Evolutionary conservation across 257 asterid species (phyloP).

Genomic region (Ilex aquifolium): DNA sequence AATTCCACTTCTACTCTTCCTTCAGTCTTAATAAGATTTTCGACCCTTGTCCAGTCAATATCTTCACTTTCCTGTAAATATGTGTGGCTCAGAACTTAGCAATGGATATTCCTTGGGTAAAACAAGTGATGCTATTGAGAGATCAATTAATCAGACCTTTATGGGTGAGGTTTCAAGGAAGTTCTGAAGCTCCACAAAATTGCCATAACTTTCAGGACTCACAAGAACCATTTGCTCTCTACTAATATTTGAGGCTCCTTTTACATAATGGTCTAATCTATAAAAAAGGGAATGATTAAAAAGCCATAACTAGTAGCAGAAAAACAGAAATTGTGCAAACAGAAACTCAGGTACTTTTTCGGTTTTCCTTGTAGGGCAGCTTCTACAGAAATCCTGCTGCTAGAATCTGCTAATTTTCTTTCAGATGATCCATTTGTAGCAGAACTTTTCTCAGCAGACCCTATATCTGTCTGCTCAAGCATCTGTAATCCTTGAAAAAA

Average conservation of each 20-base stretch:
- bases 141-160: slow-evolving; percentile 39
- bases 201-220: slow-evolving; percentile 30
- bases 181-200: slow-evolving; percentile 45
- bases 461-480: slow-evolving; percentile 15
- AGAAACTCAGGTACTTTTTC: slow-evolving; percentile 36
- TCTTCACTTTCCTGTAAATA: slow-evolving; percentile 61
- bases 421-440: slow-evolving; percentile 26
- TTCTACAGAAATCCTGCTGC: slow-evolving; percentile 27
- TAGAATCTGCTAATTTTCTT: slow-evolving; percentile 17
- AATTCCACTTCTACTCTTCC: slow-evolving; percentile 75
- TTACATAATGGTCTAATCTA: slow-evolving; percentile 55
- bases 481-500: slow-evolving; percentile 72
- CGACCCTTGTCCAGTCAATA: slow-evolving; percentile 76
- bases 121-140: neutral
- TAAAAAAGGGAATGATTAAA: slow-evolving; percentile 24
- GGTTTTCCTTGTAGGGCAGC: slow-evolving; percentile 64
- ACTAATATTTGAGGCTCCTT: slow-evolving; percentile 31
- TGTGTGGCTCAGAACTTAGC: slow-evolving; percentile 23
- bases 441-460: slow-evolving; percentile 26
- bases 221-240: slow-evolving; percentile 26
- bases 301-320: slow-evolving; percentile 3
- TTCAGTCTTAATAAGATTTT: slow-evolving; percentile 54
- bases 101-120: slow-evolving; percentile 1
- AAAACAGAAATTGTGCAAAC: slow-evolving; percentile 3
- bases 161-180: slow-evolving; percentile 40